Percentiles rank a stretch among this genome's conserved stretches.
phyloP scores from a whole-genome alignment of 2,329 filamentous ascomycete genomes.

The Alternaria arbusti region DNA sequence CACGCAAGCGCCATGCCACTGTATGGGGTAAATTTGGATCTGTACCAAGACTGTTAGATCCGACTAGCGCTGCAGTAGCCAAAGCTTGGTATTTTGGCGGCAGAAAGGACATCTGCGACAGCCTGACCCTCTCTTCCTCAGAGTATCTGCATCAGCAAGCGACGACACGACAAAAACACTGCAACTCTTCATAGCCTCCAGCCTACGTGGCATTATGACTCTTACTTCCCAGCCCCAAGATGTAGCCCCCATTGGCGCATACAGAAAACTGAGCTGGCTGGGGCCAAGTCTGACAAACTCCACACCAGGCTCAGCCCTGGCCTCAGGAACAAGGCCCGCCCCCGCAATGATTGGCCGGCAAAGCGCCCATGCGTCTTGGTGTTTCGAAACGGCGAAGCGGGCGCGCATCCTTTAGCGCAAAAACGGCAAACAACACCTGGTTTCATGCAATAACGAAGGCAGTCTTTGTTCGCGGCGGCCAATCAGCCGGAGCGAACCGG shows the following conservation, averaged over 20 bases:
- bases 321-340: conserved; percentile 14
- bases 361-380: conserved; percentile 18
- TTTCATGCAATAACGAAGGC: conserved; percentile 12
- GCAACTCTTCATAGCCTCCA: background rate
- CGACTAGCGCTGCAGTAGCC: conserved; percentile 18
- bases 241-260: background rate
- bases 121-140: background rate
- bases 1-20: conserved; percentile 8
- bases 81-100: conserved; percentile 24
- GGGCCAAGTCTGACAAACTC: conserved; percentile 12
- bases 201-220: background rate
- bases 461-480: conserved; percentile 1
- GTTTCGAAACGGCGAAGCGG: conserved; percentile 29
- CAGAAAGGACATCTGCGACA: background rate
- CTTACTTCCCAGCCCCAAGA: background rate
- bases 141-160: background rate
- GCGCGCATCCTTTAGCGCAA: conserved; percentile 5
- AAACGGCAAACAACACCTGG: conserved; percentile 17
- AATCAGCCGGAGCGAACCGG: conserved; percentile 3
- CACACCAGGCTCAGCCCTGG: conserved; percentile 7
- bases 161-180: background rate
- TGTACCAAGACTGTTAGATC: conserved; percentile 5
- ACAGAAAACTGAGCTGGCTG: conserved; percentile 2
- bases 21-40: conserved; percentile 31
- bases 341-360: conserved; percentile 22